Evolutionary conservation across 805 yeast species (phyloP), one percentile per base, ranked within the genome.

Genomic region (Alloascoidea hylecoeti): DNA sequence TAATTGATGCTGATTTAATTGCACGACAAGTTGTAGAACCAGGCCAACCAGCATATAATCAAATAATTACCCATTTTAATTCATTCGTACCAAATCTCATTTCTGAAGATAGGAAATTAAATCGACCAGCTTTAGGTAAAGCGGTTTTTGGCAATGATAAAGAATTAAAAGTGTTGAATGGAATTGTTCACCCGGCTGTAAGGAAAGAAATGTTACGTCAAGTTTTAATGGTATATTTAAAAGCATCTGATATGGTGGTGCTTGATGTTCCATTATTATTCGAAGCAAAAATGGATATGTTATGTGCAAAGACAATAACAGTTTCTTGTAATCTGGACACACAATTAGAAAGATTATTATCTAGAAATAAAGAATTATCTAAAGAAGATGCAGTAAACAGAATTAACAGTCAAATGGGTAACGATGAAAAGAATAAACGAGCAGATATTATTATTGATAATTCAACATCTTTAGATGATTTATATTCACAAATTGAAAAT

Each of bases 191-290:
- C 52, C 95, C 96, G 0, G 89, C 84, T 4, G 88, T 92, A 2
- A 67, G 78, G 35, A 50, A 52, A 35, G 80, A 72, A 35, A 84
- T 89, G 50, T 53, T 71, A 5, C 59, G 66, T 56, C 71, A 70
- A 46, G 58, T 84, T 1, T 28, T 78, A 2, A 41, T 46, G 38
- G 70, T 72, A 14, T 92, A 86, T 66, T 18, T 84, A 12, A 44
- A 53, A 5, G 73, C 84, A 12, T 51, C 72, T 34, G 54, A 63
- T 12, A 47, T 85, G 50, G 86, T 85, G 3, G 59, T 92, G 0
- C 56, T 92, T 36, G 99, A 92, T 50, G 89, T 94, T 2, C 99
- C 99, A 1, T 60, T 92, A 30, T 60, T 92, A 15, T 92, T 83
- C 55, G 98, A 92, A 54, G 68, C 85, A 27, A 72, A 75, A 1